phyloP scores from a whole-genome alignment of 768 basidiomycete genomes.

The Hemileccinum impolitum region DNA sequence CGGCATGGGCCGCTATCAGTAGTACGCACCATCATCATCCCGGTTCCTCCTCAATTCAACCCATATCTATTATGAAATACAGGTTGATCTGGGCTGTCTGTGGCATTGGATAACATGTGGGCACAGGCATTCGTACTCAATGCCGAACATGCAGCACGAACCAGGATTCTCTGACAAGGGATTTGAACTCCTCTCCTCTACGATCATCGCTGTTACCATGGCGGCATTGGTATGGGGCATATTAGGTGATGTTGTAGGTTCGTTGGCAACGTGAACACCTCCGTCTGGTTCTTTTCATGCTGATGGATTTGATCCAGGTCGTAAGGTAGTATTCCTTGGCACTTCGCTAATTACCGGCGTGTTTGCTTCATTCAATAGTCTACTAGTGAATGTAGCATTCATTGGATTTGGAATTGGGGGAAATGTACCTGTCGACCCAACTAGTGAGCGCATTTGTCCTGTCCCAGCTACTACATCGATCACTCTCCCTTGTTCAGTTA shows the following conservation, averaged over 20 bases:
- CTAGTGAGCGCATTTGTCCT: conserved; percentile 1
- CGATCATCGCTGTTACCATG: neutral
- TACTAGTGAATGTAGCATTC: conserved; percentile 7
- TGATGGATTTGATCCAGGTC: conserved; percentile 8
- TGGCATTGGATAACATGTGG: conserved; percentile 11
- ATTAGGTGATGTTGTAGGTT: conserved; percentile 17
- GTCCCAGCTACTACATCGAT: neutral
- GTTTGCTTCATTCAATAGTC: conserved; percentile 12
- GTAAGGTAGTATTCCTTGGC: conserved; percentile 13
- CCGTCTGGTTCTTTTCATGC: neutral
- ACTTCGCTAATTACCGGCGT: conserved; percentile 12
- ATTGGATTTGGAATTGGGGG: conserved; percentile 14
- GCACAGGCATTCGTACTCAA: neutral
- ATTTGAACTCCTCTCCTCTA: too few species aligned
- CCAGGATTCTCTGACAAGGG: conserved; percentile 17
- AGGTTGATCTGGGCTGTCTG: conserved; percentile 18
- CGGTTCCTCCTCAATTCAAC: neutral
- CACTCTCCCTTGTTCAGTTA: conserved; percentile 2
- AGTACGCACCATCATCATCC: neutral
- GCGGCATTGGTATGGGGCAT: conserved; percentile 13
- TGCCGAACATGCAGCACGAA: conserved; percentile 11
- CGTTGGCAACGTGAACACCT: neutral
- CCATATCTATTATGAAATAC: neutral
- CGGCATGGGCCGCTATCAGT: conserved; percentile 17
- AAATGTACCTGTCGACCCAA: conserved; percentile 14